A percentile compares a stretch with the other conserved stretches of the same genome.
Evolutionary conservation across 768 basidiomycete species (phyloP).

Genomic region (Amanita molliuscula): DNA sequence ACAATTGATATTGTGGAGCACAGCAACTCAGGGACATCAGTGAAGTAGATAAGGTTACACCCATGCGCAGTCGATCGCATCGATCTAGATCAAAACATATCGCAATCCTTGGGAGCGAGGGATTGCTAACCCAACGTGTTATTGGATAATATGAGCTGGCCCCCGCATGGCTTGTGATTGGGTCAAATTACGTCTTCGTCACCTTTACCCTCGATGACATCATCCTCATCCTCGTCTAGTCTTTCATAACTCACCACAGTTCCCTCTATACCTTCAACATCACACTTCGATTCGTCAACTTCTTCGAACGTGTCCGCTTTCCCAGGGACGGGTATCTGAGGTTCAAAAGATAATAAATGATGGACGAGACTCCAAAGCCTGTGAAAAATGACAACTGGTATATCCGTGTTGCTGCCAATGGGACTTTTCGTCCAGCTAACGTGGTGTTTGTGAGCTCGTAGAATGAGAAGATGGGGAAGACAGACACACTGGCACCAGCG

Average conservation of each 20-base stretch:
- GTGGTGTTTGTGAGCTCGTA: constrained; percentile 1
- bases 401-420: constrained; percentile 59
- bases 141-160: no score
- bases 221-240: not conserved
- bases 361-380: constrained; percentile 61
- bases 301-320: constrained; percentile 36
- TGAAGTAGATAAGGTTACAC: no score
- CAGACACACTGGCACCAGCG: constrained; percentile 55
- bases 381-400: constrained; percentile 78
- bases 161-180: no score
- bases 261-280: not conserved
- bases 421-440: constrained; percentile 47
- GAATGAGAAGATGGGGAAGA: not conserved
- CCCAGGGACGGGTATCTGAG: constrained; percentile 51
- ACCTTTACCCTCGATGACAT: not conserved
- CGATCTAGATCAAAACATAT: no score
- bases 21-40: no score
- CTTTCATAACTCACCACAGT: not conserved
- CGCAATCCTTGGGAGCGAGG: no score
- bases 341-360: constrained; percentile 55
- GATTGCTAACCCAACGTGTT: no score
- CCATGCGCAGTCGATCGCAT: no score
- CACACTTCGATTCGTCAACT: constrained; percentile 30
- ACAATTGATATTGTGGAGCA: no score
- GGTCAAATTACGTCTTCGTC: not conserved